Percentiles rank a stretch among this genome's conserved stretches.
These are phyloP conservation scores for Exophiala viscosa DNA, from an alignment of 2,329 filamentous ascomycete genomes.

Conservation along the genomic window DNA sequence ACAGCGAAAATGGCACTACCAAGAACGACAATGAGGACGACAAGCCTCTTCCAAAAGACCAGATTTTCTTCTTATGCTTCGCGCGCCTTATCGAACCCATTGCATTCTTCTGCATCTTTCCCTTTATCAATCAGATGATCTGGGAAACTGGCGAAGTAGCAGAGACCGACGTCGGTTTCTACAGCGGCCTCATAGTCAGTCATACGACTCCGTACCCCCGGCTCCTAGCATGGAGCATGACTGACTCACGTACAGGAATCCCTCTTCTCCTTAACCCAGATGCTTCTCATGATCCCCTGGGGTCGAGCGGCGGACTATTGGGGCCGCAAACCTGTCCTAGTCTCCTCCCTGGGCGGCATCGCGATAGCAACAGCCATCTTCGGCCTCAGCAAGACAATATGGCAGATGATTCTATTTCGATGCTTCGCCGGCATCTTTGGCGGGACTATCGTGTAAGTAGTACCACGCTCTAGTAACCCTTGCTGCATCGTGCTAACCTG, in stretches of 20 bases:
- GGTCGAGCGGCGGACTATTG: conserved; percentile 61
- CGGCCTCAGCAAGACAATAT: conserved; percentile 62
- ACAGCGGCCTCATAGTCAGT: conserved; percentile 69
- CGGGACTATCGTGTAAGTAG: conserved; percentile 59
- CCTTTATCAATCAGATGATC: conserved; percentile 76
- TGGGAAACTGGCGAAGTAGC: conserved; percentile 60
- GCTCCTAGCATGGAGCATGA: neutral
- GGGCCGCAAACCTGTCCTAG: conserved; percentile 69
- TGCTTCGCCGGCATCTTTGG: conserved; percentile 70
- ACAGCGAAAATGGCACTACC: neutral
- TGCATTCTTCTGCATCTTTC: conserved; percentile 80
- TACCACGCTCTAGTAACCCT: neutral
- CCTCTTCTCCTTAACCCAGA: conserved; percentile 71
- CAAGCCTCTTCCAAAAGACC: conserved; percentile 54
- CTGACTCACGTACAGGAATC: conserved; percentile 40
- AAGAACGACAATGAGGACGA: conserved; percentile 12
- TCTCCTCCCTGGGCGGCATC: conserved; percentile 64
- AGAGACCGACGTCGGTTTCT: conserved; percentile 71
- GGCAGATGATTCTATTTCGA: conserved; percentile 71
- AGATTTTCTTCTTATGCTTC: conserved; percentile 70
- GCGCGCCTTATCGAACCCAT: conserved; percentile 70
- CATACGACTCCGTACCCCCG: neutral
- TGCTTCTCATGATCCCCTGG: conserved; percentile 74
- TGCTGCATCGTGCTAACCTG: neutral
- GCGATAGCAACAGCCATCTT: conserved; percentile 61